These are phyloP conservation scores for Fusarium hainanense DNA, from an alignment of 2,329 filamentous ascomycete species.

Conservation along the genomic window DNA sequence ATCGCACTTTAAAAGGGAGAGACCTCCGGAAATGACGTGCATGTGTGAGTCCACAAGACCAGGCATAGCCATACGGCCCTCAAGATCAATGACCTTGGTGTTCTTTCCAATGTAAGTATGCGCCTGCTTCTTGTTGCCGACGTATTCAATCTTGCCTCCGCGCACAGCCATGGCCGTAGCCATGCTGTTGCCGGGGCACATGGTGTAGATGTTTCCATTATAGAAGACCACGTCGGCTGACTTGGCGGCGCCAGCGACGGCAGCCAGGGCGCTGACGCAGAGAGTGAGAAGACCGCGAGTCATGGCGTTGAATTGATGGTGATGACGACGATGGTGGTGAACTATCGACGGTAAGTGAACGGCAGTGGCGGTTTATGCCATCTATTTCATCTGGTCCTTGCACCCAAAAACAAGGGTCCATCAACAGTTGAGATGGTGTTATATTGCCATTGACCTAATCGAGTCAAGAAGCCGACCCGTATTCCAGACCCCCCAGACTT, in stretches of 20 bases:
- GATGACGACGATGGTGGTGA: conserved; percentile 1
- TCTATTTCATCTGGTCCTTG: not conserved
- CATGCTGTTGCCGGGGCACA: conserved; percentile 25
- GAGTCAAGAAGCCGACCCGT: not conserved
- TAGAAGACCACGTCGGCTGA: conserved; percentile 38
- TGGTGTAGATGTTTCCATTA: conserved; percentile 46
- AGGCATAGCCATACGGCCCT: conserved; percentile 48
- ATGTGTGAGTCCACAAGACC: conserved; percentile 47
- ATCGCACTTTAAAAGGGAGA: conserved; percentile 43
- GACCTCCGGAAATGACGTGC: conserved; percentile 42
- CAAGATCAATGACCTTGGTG: conserved; percentile 43
- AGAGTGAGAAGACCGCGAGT: conserved; percentile 31
- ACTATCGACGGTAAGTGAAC: not conserved
- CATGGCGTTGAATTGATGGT: conserved; percentile 10
- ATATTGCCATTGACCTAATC: not conserved
- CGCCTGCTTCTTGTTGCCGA: conserved; percentile 32
- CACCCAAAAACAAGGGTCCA: not conserved
- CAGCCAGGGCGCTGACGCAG: conserved; percentile 28
- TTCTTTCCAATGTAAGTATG: conserved; percentile 40
- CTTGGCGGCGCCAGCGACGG: conserved; percentile 5
- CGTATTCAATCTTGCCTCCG: conserved; percentile 37
- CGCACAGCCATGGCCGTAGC: conserved; percentile 38
- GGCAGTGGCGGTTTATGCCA: not conserved
- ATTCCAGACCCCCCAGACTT: not conserved
- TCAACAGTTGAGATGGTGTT: not conserved